A percentile compares a stretch with the other conserved stretches of the same genome.
Conservation (phyloP, 106 monocot genomes). For the Hemerocallis citrina region DNA sequence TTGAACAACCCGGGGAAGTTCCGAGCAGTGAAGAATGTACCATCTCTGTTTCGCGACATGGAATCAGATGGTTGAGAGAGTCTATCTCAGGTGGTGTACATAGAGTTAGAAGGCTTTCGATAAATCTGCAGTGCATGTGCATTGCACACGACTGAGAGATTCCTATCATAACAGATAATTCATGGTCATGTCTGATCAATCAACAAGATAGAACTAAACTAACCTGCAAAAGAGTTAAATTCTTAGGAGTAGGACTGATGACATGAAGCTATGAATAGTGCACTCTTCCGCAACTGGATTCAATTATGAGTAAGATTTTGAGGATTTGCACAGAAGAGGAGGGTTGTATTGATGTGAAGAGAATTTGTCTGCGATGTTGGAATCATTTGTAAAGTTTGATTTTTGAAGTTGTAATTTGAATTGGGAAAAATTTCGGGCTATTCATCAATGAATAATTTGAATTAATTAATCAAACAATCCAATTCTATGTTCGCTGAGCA, state of each 20-base stretch:
- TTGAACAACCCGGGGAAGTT: constrained; percentile 63
- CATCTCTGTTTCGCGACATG: constrained; percentile 43
- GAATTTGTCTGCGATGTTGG: neutral
- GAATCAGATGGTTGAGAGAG: constrained; percentile 16
- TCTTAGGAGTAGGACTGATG: neutral
- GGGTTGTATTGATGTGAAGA: neutral
- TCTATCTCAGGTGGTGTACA: neutral
- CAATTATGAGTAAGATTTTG: constrained; percentile 1
- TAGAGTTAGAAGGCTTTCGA: neutral
- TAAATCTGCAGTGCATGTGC: neutral
- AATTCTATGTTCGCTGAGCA: too few relatives aligned
- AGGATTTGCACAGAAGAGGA: neutral
- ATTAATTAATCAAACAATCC: too few relatives aligned
- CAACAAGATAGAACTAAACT: too few relatives aligned
- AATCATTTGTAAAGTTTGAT: neutral
- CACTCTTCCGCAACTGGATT: too few relatives aligned
- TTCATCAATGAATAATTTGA: too few relatives aligned
- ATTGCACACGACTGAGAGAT: neutral
- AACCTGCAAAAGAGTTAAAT: neutral
- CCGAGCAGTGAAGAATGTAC: constrained; percentile 49
- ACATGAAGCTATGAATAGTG: neutral
- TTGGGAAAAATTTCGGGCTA: neutral
- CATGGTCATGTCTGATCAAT: too few relatives aligned
- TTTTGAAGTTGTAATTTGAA: neutral
- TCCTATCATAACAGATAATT: too few relatives aligned